phyloP scores from a whole-genome alignment of 148 eudicot genomes.

The Diospyros lotus region DNA sequence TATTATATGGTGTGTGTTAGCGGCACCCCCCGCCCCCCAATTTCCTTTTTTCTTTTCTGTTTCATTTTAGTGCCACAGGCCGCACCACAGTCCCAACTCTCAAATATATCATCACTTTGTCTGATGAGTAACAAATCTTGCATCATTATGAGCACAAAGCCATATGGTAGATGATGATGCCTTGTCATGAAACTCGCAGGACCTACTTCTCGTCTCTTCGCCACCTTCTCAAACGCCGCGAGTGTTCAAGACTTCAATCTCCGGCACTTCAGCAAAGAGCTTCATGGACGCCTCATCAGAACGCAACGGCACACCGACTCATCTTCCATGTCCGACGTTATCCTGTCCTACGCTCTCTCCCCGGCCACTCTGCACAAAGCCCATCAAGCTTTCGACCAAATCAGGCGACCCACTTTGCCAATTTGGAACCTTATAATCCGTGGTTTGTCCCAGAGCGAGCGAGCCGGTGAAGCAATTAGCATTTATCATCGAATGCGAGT shows the following conservation, averaged over 20 bases:
- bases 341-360: conserved; percentile 45
- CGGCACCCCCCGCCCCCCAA: too few species aligned
- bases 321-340: conserved; percentile 32
- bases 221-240: conserved; percentile 12
- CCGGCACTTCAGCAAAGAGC: conserved; percentile 43
- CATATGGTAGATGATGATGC: neutral
- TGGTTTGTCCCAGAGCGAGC: conserved; percentile 36
- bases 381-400: conserved; percentile 35
- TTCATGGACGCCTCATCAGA: conserved; percentile 52
- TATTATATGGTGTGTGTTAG: too few species aligned
- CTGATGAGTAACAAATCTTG: too few species aligned
- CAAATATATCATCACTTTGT: too few species aligned
- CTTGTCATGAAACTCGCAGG: conserved; percentile 27
- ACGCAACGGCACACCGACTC: conserved; percentile 44
- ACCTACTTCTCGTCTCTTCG: conserved; percentile 28
- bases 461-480: conserved; percentile 35
- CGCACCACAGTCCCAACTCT: too few species aligned
- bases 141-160: too few species aligned
- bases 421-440: conserved; percentile 53
- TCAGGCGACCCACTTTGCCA: conserved; percentile 36
- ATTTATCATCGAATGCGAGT: conserved; percentile 42
- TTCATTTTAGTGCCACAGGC: too few species aligned
- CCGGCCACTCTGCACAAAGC: conserved; percentile 45
- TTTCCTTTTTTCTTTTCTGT: too few species aligned
- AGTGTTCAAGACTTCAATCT: conserved; percentile 12